Evolutionary conservation across 805 yeast species (phyloP).

Genomic region (Phaffomyces thermotolerans): DNA sequence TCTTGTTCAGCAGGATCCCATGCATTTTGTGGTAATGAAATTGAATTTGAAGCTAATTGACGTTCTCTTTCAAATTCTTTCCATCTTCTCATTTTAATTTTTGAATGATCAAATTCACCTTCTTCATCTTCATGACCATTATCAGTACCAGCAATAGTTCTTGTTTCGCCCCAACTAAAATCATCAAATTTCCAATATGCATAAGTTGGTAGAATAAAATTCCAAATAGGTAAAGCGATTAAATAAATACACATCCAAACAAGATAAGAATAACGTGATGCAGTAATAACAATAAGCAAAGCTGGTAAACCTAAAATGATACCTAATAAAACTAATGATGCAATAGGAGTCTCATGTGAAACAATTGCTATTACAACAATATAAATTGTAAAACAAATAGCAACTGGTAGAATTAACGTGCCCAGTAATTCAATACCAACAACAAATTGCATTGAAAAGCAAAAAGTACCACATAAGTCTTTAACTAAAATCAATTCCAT

Average conservation of each 20-base stretch:
- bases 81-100: conserved; percentile 90
- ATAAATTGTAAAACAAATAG: conserved; percentile 75
- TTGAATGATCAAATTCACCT: conserved; percentile 88
- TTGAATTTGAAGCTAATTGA: conserved; percentile 8
- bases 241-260: conserved; percentile 76
- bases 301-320: conserved; percentile 85
- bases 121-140: conserved; percentile 60
- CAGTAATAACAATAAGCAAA: conserved; percentile 69
- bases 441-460: conserved; percentile 92
- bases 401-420: conserved; percentile 83
- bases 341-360: conserved; percentile 64
- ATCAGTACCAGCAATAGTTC: conserved; percentile 67
- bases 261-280: conserved; percentile 63
- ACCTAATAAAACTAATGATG: conserved; percentile 71
- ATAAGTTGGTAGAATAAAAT: conserved; percentile 76
- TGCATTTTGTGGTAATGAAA: conserved; percentile 20
- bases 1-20: conserved; percentile 22
- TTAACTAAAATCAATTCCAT: conserved; percentile 79
- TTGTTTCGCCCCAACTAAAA: conserved; percentile 93
- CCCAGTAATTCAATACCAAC: conserved; percentile 80
- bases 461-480: conserved; percentile 90
- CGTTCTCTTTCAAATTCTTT: conserved; percentile 78
- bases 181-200: conserved; percentile 95
- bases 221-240: conserved; percentile 88
- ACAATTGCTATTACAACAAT: conserved; percentile 67